A percentile compares a stretch with the other conserved stretches of the same genome.
These are phyloP conservation scores for Lonicera japonica DNA, from an alignment of 129 eudicot species.

Conservation along the genomic window DNA sequence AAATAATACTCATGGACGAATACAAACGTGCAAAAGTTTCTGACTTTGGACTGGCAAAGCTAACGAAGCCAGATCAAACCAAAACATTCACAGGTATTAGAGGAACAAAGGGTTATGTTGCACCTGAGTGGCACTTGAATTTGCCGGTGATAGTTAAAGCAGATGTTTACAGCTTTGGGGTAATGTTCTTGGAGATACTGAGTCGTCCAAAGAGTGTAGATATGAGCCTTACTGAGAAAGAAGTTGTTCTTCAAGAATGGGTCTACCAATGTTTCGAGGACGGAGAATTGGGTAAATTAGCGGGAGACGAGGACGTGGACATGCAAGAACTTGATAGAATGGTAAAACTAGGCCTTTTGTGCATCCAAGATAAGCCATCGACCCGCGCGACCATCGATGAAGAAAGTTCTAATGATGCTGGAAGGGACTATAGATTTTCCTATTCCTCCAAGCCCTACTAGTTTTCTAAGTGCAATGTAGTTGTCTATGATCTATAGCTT, in stretches of 20 bases:
- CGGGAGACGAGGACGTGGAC: neutral
- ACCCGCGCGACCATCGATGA: neutral
- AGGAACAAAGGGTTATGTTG: conserved; percentile 3
- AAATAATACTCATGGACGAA: neutral
- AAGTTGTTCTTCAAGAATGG: conserved; percentile 4
- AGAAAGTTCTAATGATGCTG: neutral
- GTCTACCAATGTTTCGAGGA: neutral
- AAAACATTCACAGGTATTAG: neutral
- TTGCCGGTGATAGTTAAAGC: neutral
- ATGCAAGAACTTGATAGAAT: neutral
- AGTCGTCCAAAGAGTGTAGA: neutral
- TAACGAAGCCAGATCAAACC: neutral
- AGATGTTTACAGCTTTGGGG: too few species aligned
- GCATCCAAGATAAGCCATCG: neutral
- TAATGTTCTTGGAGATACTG: neutral
- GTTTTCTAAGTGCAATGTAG: neutral
- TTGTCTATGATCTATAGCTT: too few species aligned
- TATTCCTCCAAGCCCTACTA: neutral
- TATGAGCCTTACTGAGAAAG: neutral
- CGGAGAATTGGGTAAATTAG: too few species aligned
- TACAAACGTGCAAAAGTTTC: neutral
- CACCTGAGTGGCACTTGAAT: conserved; percentile 2
- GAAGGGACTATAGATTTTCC: neutral
- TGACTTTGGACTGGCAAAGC: neutral
- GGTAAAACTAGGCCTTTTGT: neutral